A percentile compares a stretch with the other conserved stretches of the same genome.
Evolutionary conservation across 2,329 filamentous ascomycete genomes (phyloP).

Genomic region (Rhynchosporium secalis): DNA sequence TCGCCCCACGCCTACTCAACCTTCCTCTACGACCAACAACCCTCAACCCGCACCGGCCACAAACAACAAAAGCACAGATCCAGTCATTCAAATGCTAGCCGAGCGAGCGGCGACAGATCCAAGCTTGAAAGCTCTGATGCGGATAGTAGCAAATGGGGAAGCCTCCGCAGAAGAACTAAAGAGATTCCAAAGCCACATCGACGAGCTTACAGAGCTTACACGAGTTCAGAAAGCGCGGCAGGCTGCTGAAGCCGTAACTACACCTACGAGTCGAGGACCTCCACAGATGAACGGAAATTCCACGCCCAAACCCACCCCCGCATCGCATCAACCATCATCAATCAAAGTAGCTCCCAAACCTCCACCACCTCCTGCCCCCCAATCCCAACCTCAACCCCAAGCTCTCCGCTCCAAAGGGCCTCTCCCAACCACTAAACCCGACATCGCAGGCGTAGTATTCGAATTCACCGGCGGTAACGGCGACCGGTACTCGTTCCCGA

Average conservation of each 20-base stretch:
- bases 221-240: slow-evolving; percentile 62
- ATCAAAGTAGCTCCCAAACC: neutral
- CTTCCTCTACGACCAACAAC: slow-evolving; percentile 14
- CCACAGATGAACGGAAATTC: slow-evolving; percentile 22
- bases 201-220: slow-evolving; percentile 58
- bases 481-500: slow-evolving; percentile 77
- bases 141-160: slow-evolving; percentile 74
- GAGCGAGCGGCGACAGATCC: slow-evolving; percentile 73
- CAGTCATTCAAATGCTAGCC: slow-evolving; percentile 78
- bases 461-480: slow-evolving; percentile 67
- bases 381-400: slow-evolving; percentile 46
- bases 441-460: slow-evolving; percentile 66
- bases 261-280: slow-evolving; percentile 29
- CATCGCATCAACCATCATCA: slow-evolving; percentile 31
- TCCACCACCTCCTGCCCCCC: slow-evolving; percentile 22
- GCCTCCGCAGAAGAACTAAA: slow-evolving; percentile 70
- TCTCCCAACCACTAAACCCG: slow-evolving; percentile 54
- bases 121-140: slow-evolving; percentile 76
- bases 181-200: slow-evolving; percentile 78
- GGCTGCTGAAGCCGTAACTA: slow-evolving; percentile 41
- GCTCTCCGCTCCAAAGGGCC: slow-evolving; percentile 62
- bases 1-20: slow-evolving; percentile 14
- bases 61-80: slow-evolving; percentile 55
- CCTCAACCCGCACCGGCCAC: slow-evolving; percentile 20
- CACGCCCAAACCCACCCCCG: slow-evolving; percentile 27